phyloP scores from a whole-genome alignment of 129 eudicot species.

The Centaurea solstitialis region DNA sequence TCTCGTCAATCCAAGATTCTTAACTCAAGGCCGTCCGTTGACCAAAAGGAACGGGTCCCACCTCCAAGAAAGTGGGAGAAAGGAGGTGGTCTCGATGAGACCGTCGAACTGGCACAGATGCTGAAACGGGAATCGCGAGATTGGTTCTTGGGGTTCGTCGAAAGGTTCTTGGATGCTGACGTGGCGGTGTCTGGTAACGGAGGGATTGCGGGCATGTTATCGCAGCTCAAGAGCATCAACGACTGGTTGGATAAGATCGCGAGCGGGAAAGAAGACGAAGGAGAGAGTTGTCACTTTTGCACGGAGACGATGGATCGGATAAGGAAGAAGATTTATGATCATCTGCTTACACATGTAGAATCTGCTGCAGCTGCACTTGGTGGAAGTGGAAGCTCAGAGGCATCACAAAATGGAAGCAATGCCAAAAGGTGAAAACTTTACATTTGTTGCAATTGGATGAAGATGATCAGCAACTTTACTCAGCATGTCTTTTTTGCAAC shows the following conservation, averaged over 20 bases:
- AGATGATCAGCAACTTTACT: neutral
- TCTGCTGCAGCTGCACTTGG: conserved; percentile 97
- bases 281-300: conserved; percentile 21
- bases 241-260: conserved; percentile 78
- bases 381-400: conserved; percentile 44
- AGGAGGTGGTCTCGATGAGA: conserved; percentile 63
- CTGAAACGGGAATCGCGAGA: conserved; percentile 60
- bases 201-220: conserved; percentile 74
- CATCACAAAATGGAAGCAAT: conserved; percentile 19
- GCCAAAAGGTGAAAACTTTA: conserved; percentile 17
- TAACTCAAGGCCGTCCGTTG: conserved; percentile 29
- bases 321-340: conserved; percentile 83
- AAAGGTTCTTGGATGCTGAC: conserved; percentile 75
- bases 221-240: conserved; percentile 83
- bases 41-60: conserved; percentile 38
- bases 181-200: conserved; percentile 64
- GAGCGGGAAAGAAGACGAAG: conserved; percentile 51
- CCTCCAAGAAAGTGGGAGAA: conserved; percentile 64
- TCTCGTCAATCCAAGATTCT: conserved; percentile 49
- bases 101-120: conserved; percentile 54
- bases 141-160: conserved; percentile 83
- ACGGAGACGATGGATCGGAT: conserved; percentile 58
- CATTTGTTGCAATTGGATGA: neutral
- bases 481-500: neutral
- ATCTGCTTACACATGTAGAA: conserved; percentile 80